Percentiles rank a stretch among this genome's conserved stretches.
These are phyloP conservation scores for Claviceps maximensis DNA, from an alignment of 2,329 filamentous ascomycete genomes.

Conservation along the genomic window DNA sequence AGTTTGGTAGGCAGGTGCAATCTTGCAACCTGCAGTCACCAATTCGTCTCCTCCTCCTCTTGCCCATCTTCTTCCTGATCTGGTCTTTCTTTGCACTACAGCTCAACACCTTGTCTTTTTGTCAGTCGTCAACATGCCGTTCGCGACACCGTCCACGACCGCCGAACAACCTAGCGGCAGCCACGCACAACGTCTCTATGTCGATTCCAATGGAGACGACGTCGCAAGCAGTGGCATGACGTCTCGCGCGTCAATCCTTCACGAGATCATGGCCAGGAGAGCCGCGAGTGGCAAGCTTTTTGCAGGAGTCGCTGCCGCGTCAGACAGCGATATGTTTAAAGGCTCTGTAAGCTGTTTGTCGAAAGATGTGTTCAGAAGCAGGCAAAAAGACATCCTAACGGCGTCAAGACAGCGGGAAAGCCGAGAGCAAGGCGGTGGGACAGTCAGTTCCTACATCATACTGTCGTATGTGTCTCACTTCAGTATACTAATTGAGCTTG, in stretches of 20 bases:
- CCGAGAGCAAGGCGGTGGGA: constrained; percentile 75
- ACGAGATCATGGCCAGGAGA: constrained; percentile 29
- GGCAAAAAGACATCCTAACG: background rate
- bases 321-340: constrained; percentile 76
- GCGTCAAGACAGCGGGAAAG: constrained; percentile 34
- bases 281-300: constrained; percentile 59
- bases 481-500: background rate
- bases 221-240: constrained; percentile 3
- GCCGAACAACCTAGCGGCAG: background rate
- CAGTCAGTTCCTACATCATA: constrained; percentile 40
- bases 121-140: constrained; percentile 4
- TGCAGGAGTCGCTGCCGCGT: constrained; percentile 62
- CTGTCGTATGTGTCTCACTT: background rate
- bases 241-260: constrained; percentile 13
- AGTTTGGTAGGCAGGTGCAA: background rate
- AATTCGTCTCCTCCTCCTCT: background rate
- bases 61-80: background rate
- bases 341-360: constrained; percentile 38
- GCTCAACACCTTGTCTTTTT: background rate
- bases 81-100: background rate
- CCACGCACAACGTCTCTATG: constrained; percentile 4
- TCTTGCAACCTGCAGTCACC: background rate
- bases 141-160: constrained; percentile 1
- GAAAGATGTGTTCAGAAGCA: background rate
- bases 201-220: constrained; percentile 10